Evolutionary conservation across 805 yeast species (phyloP), one percentile per base, ranked within the genome.

Genomic region (Suhomyces vadensis): DNA sequence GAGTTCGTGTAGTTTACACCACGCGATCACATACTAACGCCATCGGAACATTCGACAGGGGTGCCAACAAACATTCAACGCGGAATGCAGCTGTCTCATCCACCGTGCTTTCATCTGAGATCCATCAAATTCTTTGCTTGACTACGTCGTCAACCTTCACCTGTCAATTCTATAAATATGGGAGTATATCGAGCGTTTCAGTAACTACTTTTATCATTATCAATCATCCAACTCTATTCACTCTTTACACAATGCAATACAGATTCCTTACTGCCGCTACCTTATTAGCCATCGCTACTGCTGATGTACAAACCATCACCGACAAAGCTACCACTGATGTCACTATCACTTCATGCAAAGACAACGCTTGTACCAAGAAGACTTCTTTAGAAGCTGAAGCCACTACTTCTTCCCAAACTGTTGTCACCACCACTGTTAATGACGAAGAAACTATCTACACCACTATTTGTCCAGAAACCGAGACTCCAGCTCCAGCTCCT

Each of bases 301-400:
- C 48, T 41, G 53, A 49, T 25, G 42, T 50, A 26, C 47, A 35
- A 20, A 67, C 73, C 46, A 45, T 65, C 31, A 44, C 63, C 33
- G 39, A 53, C 22, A 42, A 24, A 26, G 42, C 46, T 36, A 48
- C 57, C 42, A 63, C 62, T 27, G 40, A 53, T 25, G 65, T 64
- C 37, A 69, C 75, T 45, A 59, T 68, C 52, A 69, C 74, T 42
- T 61, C 69, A 11, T 70, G 75, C 53, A 43, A 62, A 20, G 65
- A 67, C 43, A 42, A 60, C 55, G 41, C 44, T 25, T 59, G 57
- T 44, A 56, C 61, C 42, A 29, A 51, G 35, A 52, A 52, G 48
- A 63, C 69, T 50, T 27, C 47, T 25, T 58, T 44, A 27, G 44
- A 55, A 35, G 35, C 51, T 16, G 19, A 47, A 7, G 44, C 43